phyloP scores from a whole-genome alignment of 2,329 filamentous ascomycete genomes.

The Hypoxylon sp. region DNA sequence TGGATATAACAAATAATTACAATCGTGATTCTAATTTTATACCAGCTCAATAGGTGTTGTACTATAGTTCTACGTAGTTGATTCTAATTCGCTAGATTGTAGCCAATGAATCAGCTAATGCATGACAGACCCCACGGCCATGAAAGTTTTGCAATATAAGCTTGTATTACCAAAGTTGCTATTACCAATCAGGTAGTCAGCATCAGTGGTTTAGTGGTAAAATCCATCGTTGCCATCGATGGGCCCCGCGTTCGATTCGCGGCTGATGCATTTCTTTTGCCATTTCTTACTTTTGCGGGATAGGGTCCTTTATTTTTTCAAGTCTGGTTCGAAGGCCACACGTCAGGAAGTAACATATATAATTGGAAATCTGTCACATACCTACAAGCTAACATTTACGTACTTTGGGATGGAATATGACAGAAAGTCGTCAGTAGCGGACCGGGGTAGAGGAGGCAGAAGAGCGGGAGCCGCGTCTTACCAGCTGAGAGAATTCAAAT shows the following conservation, averaged over 20 bases:
- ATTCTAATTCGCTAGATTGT: not conserved
- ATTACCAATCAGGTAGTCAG: not conserved
- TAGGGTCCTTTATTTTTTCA: not conserved
- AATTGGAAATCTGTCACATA: too few relatives aligned
- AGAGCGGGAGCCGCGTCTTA: too few relatives aligned
- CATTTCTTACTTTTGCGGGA: not conserved
- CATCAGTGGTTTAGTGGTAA: constrained; percentile 65
- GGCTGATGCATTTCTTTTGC: constrained; percentile 54
- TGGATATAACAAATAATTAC: not conserved
- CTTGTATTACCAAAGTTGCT: not conserved
- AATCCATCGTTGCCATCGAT: constrained; percentile 68
- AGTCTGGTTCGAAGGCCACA: too few relatives aligned
- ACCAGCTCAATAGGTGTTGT: not conserved
- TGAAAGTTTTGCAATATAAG: not conserved
- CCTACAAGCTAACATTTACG: too few relatives aligned
- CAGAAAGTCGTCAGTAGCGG: too few relatives aligned
- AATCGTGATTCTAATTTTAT: not conserved
- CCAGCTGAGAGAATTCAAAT: too few relatives aligned
- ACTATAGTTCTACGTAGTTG: not conserved
- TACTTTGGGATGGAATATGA: too few relatives aligned
- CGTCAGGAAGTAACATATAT: too few relatives aligned
- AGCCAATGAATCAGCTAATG: not conserved
- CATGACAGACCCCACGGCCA: not conserved
- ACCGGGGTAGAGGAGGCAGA: too few relatives aligned
- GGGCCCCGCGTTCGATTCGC: constrained; percentile 63